Base-by-base conservation (phyloP, 257 asterid genomes). In the Plantago ovata region DNA sequence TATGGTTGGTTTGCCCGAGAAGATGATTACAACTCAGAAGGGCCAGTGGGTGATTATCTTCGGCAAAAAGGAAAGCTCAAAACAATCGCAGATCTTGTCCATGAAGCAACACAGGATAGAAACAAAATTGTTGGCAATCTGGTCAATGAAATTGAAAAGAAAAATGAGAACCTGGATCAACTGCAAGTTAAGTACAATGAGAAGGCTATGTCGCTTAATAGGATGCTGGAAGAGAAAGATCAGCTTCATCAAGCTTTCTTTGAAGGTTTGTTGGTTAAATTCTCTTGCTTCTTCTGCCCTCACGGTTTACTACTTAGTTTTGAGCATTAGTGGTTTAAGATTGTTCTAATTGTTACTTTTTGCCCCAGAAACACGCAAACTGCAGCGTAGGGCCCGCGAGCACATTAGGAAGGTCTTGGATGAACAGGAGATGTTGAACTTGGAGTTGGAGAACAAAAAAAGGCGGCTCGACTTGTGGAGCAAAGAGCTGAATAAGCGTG, bases 141-240 rank as follows among this genome's bases (percentile, higher is more conserved):
- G 67, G 75, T 93, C 40, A 73, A 61, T 66, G 95, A 84, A 72
- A 79, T 87, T 48, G 94, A 83, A 65, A 38, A 75, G 66, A 85
- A 76, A 65, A 91, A 77, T 56, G 87, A 79, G 53, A 79, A 84
- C 69, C 74, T 87, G 66, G 83, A 85, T 67, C 74, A 79, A 75
- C 56, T 91, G 71, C 83, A 74, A 71, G 78, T 65, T 19, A 71
- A 69, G 65, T 85, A 65, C 81, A 83, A 83, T 55, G 76, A 64
- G 65, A 83, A 71, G 80, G 71, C 82, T 11, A 33, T 83, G 80
- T 79, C 95, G 6, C 77, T 85, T 23, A 75, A 80, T 70, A 79
- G 87, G 80, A 72, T 87, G 94, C 87, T 87, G 53, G 84, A 77
- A 72, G 96, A 87, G 87, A 91, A 87, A 75, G 95, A 87, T 49